A percentile compares a stretch with the other conserved stretches of the same genome.
Evolutionary conservation across 805 yeast genomes (phyloP).

Genomic region (Saturnispora serradocipensis): DNA sequence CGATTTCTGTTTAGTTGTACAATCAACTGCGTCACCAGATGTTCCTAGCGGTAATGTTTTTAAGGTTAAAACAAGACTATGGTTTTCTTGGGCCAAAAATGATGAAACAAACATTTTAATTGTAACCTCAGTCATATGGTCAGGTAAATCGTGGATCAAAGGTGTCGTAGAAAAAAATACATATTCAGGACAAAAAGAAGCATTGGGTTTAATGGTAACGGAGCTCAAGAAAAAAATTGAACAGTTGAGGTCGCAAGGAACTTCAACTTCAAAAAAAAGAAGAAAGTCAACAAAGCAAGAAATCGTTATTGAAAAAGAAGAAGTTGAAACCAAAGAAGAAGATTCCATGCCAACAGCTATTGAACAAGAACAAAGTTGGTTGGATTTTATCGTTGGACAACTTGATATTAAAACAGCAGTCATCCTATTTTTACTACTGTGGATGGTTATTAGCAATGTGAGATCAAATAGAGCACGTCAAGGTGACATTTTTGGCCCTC

Average conservation of each 20-base stretch:
- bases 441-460: constrained; percentile 16
- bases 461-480: background rate
- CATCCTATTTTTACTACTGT: constrained; percentile 14
- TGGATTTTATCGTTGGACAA: constrained; percentile 14
- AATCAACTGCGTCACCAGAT: constrained; percentile 63
- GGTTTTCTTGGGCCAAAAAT: constrained; percentile 53
- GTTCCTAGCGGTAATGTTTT: constrained; percentile 75
- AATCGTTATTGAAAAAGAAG: constrained; percentile 1
- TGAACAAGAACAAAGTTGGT: constrained; percentile 4
- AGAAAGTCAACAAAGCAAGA: constrained; percentile 7
- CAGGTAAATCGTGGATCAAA: constrained; percentile 70
- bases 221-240: constrained; percentile 35
- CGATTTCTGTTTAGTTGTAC: constrained; percentile 40
- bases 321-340: constrained; percentile 2
- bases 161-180: constrained; percentile 69
- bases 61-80: constrained; percentile 47
- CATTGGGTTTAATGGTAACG: constrained; percentile 39
- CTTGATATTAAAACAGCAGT: constrained; percentile 18
- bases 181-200: constrained; percentile 60
- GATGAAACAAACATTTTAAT: constrained; percentile 46
- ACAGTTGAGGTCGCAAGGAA: constrained; percentile 20
- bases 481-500: background rate
- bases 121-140: constrained; percentile 56
- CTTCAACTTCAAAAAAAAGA: constrained; percentile 15
- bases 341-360: background rate